Conservation (phyloP, 1,284 basidiomycete genomes). For the Cryptococcus sp. region DNA sequence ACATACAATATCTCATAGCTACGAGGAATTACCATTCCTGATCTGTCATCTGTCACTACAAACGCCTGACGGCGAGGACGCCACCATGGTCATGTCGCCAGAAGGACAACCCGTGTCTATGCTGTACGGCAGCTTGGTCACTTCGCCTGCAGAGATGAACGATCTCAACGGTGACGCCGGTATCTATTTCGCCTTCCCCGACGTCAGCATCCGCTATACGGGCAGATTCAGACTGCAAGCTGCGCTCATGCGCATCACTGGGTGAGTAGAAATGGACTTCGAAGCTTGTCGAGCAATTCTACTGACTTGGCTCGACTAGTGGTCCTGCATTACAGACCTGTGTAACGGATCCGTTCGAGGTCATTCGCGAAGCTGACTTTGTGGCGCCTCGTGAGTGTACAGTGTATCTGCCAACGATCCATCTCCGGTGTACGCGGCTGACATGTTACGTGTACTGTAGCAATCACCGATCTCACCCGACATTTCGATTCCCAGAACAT, state of each 20-base stretch:
- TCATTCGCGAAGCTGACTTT: conserved; percentile 70
- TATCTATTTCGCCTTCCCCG: conserved; percentile 84
- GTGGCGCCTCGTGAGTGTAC: conserved; percentile 69
- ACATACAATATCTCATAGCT: conserved; percentile 51
- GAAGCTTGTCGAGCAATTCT: background rate
- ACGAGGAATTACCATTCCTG: conserved; percentile 77
- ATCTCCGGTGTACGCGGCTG: background rate
- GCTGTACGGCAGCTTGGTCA: conserved; percentile 80
- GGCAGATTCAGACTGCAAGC: conserved; percentile 76
- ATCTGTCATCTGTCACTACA: conserved; percentile 72
- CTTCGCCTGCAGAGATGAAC: conserved; percentile 72
- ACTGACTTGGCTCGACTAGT: conserved; percentile 12
- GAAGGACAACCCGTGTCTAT: conserved; percentile 49
- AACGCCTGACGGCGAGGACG: conserved; percentile 39
- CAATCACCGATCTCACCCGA: conserved; percentile 39
- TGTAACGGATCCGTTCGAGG: conserved; percentile 73
- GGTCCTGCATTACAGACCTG: conserved; percentile 60
- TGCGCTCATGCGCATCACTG: conserved; percentile 71
- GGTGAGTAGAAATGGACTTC: conserved; percentile 59
- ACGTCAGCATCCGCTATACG: conserved; percentile 75
- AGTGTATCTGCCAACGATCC: background rate
- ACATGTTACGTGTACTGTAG: conserved; percentile 20
- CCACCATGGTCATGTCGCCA: conserved; percentile 29
- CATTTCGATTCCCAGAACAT: conserved; percentile 45
- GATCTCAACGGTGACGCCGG: conserved; percentile 75